Percentiles rank a stretch among this genome's conserved stretches.
phyloP scores from a whole-genome alignment of 2,329 filamentous ascomycete species.

The Polychaeton citri region DNA sequence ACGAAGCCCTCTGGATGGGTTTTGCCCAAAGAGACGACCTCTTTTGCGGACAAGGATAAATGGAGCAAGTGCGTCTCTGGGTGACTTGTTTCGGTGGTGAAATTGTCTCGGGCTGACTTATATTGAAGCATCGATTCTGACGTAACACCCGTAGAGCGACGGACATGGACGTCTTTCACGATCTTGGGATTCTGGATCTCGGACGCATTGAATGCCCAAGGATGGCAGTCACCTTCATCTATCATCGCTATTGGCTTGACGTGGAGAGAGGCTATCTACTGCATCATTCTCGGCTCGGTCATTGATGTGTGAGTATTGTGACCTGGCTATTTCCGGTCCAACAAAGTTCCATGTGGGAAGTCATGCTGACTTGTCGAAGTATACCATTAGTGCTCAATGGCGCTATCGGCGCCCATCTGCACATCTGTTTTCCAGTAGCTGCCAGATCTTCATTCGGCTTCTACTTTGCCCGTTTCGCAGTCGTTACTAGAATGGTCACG shows the following conservation, averaged over 20 bases:
- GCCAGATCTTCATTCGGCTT: slow-evolving; percentile 44
- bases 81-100: too few relatives aligned
- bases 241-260: slow-evolving; percentile 34
- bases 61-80: neutral
- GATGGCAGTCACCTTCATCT: slow-evolving; percentile 33
- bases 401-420: slow-evolving; percentile 37
- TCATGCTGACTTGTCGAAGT: neutral
- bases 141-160: slow-evolving; percentile 30
- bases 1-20: slow-evolving; percentile 27
- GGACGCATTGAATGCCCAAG: slow-evolving; percentile 32
- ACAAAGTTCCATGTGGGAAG: too few relatives aligned
- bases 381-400: slow-evolving; percentile 18
- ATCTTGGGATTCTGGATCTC: slow-evolving; percentile 34
- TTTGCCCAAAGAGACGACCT: slow-evolving; percentile 24
- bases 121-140: slow-evolving; percentile 32
- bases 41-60: slow-evolving; percentile 26
- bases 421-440: slow-evolving; percentile 44
- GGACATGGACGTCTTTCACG: slow-evolving; percentile 31
- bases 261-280: slow-evolving; percentile 24
- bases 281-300: slow-evolving; percentile 20
- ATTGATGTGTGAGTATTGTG: slow-evolving; percentile 12
- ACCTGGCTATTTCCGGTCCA: too few relatives aligned
- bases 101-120: too few relatives aligned
- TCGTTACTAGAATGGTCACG: slow-evolving; percentile 40
- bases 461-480: slow-evolving; percentile 42